Conservation (phyloP, 2,329 filamentous ascomycete genomes). For the Saccharata proteae region DNA sequence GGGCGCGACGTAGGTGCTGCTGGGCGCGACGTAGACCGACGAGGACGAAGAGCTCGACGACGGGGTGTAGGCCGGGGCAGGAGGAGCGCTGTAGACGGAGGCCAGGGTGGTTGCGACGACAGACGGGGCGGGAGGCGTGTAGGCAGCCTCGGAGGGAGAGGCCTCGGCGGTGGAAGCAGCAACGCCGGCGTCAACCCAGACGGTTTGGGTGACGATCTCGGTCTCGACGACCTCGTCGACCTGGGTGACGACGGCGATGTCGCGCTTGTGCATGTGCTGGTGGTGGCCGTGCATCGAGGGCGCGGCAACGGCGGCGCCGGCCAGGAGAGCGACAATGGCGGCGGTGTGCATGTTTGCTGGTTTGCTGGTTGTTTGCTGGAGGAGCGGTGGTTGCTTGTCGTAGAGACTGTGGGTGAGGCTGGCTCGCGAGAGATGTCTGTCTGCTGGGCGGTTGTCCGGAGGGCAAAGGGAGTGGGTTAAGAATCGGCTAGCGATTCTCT, state of each 20-base stretch:
- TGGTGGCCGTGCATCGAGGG: constrained; percentile 10
- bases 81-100: not conserved
- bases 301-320: constrained; percentile 21
- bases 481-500: no score
- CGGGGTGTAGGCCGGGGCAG: constrained; percentile 1
- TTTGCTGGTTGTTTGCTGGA: constrained; percentile 11
- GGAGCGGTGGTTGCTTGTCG: constrained; percentile 1
- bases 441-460: not conserved
- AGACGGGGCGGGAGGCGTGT: constrained; percentile 14
- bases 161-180: constrained; percentile 12
- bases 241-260: constrained; percentile 17
- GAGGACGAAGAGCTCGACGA: constrained; percentile 1
- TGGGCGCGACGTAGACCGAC: not conserved
- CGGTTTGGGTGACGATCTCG: constrained; percentile 22
- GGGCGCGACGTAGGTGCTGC: constrained; percentile 1
- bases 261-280: constrained; percentile 19
- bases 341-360: constrained; percentile 24
- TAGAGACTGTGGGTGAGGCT: constrained; percentile 17
- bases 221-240: constrained; percentile 22
- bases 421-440: constrained; percentile 6
- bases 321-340: constrained; percentile 22
- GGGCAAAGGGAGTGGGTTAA: no score
- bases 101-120: constrained; percentile 8
- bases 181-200: constrained; percentile 17
- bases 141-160: constrained; percentile 9